Evolutionary conservation across 148 eudicot genomes (phyloP).

Genomic region (Nepenthes gracilis): DNA sequence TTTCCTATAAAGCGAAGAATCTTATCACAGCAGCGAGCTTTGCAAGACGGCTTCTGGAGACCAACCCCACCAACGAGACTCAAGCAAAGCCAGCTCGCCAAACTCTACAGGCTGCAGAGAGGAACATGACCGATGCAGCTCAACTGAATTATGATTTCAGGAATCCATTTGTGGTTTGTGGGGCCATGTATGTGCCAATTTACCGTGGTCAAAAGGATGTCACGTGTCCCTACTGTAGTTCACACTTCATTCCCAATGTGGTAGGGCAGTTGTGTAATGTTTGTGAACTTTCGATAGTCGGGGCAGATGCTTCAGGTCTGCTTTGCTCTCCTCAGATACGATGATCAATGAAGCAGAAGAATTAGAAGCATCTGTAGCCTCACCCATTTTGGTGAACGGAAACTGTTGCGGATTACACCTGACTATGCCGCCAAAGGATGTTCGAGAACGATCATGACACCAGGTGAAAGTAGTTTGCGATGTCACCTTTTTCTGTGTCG

Average conservation of each 20-base stretch:
- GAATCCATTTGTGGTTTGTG: slow-evolving; percentile 87
- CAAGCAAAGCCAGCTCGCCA: slow-evolving; percentile 66
- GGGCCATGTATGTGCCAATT: slow-evolving; percentile 78
- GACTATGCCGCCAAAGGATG: neutral
- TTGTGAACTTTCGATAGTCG: slow-evolving; percentile 72
- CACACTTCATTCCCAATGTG: slow-evolving; percentile 69
- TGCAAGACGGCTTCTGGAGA: slow-evolving; percentile 73
- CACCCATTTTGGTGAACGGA: neutral
- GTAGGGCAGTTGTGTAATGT: slow-evolving; percentile 76
- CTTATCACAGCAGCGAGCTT: slow-evolving; percentile 66
- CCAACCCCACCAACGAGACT: slow-evolving; percentile 58
- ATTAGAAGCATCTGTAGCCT: neutral
- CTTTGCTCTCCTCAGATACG: slow-evolving; percentile 86
- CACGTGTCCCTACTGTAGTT: slow-evolving; percentile 68
- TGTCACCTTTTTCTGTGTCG: neutral
- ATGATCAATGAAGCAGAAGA: slow-evolving; percentile 17
- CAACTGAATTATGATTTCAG: slow-evolving; percentile 89
- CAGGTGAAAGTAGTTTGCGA: no score
- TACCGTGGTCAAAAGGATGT: slow-evolving; percentile 78
- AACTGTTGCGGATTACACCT: neutral
- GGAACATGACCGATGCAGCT: slow-evolving; percentile 58
- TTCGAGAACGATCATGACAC: no score
- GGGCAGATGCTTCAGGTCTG: slow-evolving; percentile 90
- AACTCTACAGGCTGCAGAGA: slow-evolving; percentile 74
- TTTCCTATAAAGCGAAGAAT: slow-evolving; percentile 62